Conservation (phyloP, 192 early-diverging fungal genomes). For the Coemansia umbellata region DNA sequence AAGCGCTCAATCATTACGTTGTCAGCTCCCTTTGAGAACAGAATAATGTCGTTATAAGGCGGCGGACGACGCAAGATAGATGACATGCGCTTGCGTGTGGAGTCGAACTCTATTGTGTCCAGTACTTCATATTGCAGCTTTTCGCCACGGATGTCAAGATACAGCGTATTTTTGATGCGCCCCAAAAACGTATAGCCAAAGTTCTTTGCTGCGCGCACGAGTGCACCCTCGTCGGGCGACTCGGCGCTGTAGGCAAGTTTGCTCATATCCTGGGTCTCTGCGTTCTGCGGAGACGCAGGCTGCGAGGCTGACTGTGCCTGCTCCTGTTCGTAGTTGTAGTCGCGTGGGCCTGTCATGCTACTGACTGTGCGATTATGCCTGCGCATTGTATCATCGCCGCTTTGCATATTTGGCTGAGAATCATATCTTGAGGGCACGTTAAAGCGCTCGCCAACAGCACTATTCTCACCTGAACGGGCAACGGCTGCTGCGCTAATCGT, state of each 20-base stretch:
- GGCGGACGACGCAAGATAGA: conserved; percentile 73
- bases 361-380: conserved; percentile 1
- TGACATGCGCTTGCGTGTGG: conserved; percentile 94
- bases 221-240: conserved; percentile 79
- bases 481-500: conserved; percentile 8
- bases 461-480: conserved; percentile 7
- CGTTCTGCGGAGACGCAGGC: neutral
- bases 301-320: conserved; percentile 5
- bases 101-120: conserved; percentile 91
- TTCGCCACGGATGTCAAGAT: conserved; percentile 68
- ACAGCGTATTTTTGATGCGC: conserved; percentile 54
- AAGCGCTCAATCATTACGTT: conserved; percentile 86
- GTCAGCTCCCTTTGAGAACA: conserved; percentile 95
- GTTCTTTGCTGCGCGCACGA: conserved; percentile 76
- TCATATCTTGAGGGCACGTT: neutral
- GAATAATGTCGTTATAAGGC: conserved; percentile 71
- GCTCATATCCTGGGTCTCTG: conserved; percentile 16
- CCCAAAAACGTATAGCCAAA: conserved; percentile 73
- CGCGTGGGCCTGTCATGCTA: neutral
- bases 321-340: neutral
- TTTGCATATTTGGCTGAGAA: no score
- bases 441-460: conserved; percentile 4
- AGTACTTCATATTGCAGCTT: conserved; percentile 70
- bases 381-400: neutral
- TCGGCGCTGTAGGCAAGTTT: conserved; percentile 52